These are phyloP conservation scores for Lanmaoa pseudosensibilis DNA, from an alignment of 768 basidiomycete genomes.

Conservation along the genomic window DNA sequence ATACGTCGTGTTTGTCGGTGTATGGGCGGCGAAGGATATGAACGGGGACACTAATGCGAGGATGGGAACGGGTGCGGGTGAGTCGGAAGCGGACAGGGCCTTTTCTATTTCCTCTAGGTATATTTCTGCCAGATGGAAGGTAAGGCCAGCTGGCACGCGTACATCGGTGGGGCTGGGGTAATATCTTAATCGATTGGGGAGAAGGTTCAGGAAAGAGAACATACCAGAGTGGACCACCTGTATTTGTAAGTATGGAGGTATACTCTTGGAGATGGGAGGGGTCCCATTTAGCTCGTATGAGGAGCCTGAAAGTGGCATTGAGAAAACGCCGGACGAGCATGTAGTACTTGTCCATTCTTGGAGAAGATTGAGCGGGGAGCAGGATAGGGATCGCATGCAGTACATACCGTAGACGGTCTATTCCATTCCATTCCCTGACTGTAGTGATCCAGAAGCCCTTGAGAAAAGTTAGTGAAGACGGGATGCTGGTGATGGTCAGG, in stretches of 20 bases:
- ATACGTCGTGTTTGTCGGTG: constrained; percentile 62
- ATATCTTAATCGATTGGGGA: constrained; percentile 4
- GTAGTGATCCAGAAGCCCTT: constrained; percentile 89
- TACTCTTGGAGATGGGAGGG: constrained; percentile 52
- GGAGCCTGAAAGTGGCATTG: constrained; percentile 80
- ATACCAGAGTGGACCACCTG: constrained; percentile 86
- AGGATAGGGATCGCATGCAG: neutral
- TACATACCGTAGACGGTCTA: constrained; percentile 83
- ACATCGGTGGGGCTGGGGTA: constrained; percentile 60
- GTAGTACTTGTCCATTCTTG: constrained; percentile 95
- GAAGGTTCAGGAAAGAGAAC: constrained; percentile 16
- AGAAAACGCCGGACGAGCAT: constrained; percentile 89
- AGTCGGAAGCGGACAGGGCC: constrained; percentile 37
- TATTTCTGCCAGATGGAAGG: constrained; percentile 86
- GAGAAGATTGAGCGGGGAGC: constrained; percentile 1
- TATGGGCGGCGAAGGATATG: constrained; percentile 66
- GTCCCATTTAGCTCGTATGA: constrained; percentile 74
- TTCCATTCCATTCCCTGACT: constrained; percentile 90
- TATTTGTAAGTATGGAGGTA: constrained; percentile 60
- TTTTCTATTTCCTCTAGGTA: constrained; percentile 89
- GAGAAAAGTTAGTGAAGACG: constrained; percentile 72
- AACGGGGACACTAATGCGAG: constrained; percentile 66
- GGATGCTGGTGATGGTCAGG: constrained; percentile 58
- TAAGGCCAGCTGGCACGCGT: constrained; percentile 73
- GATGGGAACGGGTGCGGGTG: constrained; percentile 46